Evolutionary conservation across 768 basidiomycete genomes (phyloP).

Genomic region (Lactarius indigo): DNA sequence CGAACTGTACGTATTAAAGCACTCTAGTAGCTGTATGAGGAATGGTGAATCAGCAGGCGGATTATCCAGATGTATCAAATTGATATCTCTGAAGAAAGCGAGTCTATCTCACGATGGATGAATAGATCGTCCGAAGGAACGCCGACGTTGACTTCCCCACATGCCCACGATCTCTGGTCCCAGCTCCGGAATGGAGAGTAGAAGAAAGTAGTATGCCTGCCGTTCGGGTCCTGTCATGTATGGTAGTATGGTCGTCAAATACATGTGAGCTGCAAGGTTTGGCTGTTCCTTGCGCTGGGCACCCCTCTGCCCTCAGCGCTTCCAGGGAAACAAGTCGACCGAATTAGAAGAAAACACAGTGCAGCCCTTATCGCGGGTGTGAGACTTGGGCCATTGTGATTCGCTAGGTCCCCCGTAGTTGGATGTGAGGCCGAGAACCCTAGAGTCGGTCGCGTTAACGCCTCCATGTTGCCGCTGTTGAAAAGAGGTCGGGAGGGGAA

Average conservation of each 20-base stretch:
- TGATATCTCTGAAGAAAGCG: conserved; percentile 8
- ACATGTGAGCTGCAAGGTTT: conserved; percentile 23
- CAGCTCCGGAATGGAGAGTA: conserved; percentile 8
- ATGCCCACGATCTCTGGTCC: conserved; percentile 3
- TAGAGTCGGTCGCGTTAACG: conserved; percentile 8
- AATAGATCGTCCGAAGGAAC: conserved; percentile 1
- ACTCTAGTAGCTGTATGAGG: conserved; percentile 57
- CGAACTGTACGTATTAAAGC: conserved; percentile 46
- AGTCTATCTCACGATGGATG: conserved; percentile 10
- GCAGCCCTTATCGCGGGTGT: conserved; percentile 8
- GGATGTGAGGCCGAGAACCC: conserved; percentile 13
- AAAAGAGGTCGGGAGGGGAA: neutral
- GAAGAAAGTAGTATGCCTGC: conserved; percentile 20
- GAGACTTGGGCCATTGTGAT: conserved; percentile 6
- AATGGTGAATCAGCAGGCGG: conserved; percentile 43
- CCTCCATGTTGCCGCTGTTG: conserved; percentile 9
- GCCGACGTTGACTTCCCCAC: conserved; percentile 9
- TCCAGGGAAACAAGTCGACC: conserved; percentile 15
- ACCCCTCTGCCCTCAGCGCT: conserved; percentile 5
- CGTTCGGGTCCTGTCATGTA: conserved; percentile 6
- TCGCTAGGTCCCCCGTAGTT: conserved; percentile 10
- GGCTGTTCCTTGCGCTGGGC: conserved; percentile 19
- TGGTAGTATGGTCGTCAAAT: too few species aligned
- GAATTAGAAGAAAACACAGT: conserved; percentile 11
- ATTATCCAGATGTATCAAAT: conserved; percentile 14